Percentiles rank a stretch among this genome's conserved stretches.
phyloP scores from a whole-genome alignment of 1,284 basidiomycete species.

The Limonomyces culmigenus region DNA sequence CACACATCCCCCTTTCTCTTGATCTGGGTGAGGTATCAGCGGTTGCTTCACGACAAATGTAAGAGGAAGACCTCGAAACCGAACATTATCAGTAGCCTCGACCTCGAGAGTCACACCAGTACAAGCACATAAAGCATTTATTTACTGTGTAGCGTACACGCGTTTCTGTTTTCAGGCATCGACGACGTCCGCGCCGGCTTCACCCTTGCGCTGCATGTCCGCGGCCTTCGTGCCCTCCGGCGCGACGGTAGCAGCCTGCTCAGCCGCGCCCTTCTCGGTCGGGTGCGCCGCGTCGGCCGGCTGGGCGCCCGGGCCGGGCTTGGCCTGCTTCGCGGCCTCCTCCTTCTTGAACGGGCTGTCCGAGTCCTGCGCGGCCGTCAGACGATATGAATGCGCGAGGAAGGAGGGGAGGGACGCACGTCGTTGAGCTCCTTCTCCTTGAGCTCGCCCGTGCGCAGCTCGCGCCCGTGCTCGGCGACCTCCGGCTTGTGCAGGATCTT shows the following conservation, averaged over 20 bases:
- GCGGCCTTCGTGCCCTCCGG: conserved; percentile 13
- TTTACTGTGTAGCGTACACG: too few species aligned
- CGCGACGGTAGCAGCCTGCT: conserved; percentile 14
- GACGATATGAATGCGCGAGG: not conserved
- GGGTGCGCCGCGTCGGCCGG: conserved; percentile 7
- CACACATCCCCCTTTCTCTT: too few species aligned
- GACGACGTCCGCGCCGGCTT: too few species aligned
- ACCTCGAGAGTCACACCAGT: too few species aligned
- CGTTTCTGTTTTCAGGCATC: too few species aligned
- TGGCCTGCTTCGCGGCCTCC: too few species aligned
- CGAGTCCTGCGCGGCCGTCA: not conserved
- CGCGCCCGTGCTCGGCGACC: conserved; percentile 3
- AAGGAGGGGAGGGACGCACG: not conserved
- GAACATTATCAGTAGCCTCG: too few species aligned
- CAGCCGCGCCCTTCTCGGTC: conserved; percentile 10
- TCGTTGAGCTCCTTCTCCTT: conserved; percentile 1
- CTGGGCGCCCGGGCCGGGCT: too few species aligned
- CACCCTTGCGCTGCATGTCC: conserved; percentile 6
- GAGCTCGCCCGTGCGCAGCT: conserved; percentile 1
- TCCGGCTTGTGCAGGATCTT: conserved; percentile 5
- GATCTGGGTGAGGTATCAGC: too few species aligned
- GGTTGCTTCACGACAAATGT: too few species aligned
- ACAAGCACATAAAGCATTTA: too few species aligned
- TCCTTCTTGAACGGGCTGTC: not conserved
- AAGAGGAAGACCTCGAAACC: too few species aligned